phyloP scores from a whole-genome alignment of 73 alveolate species.

The Tetrahymena borealis region DNA sequence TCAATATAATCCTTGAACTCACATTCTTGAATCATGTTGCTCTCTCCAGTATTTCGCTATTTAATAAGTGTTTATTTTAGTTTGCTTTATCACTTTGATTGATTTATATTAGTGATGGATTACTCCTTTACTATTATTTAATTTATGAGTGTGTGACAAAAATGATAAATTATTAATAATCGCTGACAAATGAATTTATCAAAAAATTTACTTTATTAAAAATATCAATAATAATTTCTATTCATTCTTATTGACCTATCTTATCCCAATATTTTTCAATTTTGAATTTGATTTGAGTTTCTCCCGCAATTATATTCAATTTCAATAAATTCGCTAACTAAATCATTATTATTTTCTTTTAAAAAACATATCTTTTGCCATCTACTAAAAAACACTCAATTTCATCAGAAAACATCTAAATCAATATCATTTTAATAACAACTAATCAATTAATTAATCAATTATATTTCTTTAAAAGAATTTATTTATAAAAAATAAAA shows the following conservation, averaged over 20 bases:
- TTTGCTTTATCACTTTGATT: not conserved
- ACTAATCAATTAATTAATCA: too few relatives aligned
- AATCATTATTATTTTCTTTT: not conserved
- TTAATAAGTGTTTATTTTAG: not conserved
- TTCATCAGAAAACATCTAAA: not conserved
- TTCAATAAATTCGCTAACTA: not conserved
- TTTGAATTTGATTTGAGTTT: not conserved
- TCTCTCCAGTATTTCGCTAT: not conserved
- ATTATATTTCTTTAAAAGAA: too few relatives aligned
- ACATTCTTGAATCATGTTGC: not conserved
- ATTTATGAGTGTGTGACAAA: too few relatives aligned
- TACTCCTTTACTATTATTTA: not conserved
- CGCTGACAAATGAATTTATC: not conserved
- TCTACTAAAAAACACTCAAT: not conserved
- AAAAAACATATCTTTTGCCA: not conserved
- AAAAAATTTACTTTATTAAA: not conserved
- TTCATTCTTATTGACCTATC: not conserved
- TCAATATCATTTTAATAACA: too few relatives aligned
- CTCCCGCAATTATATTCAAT: slow-evolving; percentile 1
- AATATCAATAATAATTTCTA: not conserved
- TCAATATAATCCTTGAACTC: not conserved
- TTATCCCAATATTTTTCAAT: not conserved
- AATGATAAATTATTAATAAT: too few relatives aligned
- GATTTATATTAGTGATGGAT: not conserved
- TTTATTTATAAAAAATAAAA: too few relatives aligned